Evolutionary conservation across 2,329 filamentous ascomycete genomes (phyloP), one percentile per base, ranked within the genome.

Genomic region (Alternaria hordeiaustralica): DNA sequence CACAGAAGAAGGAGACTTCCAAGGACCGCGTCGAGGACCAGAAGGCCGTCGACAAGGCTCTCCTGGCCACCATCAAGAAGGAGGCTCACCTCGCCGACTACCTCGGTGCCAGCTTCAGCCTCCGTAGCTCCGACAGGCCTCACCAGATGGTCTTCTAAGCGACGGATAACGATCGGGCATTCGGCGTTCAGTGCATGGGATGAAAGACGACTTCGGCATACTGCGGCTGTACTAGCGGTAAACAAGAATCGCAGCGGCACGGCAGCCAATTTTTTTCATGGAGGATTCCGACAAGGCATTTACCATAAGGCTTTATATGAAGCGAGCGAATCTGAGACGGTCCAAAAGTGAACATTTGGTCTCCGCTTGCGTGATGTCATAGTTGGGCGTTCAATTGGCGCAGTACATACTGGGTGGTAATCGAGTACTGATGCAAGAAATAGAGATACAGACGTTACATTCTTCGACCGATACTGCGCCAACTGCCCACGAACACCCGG

Each of bases 71-170:
- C 85, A 96, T 99, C 89, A 98, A 98, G 92, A 97, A 98, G 91
- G 94, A 97, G 85, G 92, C 94, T 78, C 87, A 95, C 86, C 92
- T 99, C 79, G 86, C 90, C 83, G 93, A 91, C 87, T 99, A 99
- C 90, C 93, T 99, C 79, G 89, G 89, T 82, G 93, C 91, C 85
- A 93, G 91, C 83, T 99, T 99, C 92, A 96, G 92, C 90, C 91
- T 99, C 86, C 92, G 95, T 87, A 97, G 94, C 89, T 96, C 96
- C 82, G 95, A 99, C 89, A 94, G 95, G 91, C 96, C 96, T 86
- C 96, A 99, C 88, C 93, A 97, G 90, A 98, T 99, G 96, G 92
- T 93, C 87, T 99, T 95, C 90, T 99, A 97, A 71, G 68, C 65
- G 75, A 70, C 69, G 75, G 71, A 69, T 75, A 66, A 72, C 68